Evolutionary conservation across 192 early-diverging fungal genomes (phyloP).

Genomic region (Spinellus fusiger): DNA sequence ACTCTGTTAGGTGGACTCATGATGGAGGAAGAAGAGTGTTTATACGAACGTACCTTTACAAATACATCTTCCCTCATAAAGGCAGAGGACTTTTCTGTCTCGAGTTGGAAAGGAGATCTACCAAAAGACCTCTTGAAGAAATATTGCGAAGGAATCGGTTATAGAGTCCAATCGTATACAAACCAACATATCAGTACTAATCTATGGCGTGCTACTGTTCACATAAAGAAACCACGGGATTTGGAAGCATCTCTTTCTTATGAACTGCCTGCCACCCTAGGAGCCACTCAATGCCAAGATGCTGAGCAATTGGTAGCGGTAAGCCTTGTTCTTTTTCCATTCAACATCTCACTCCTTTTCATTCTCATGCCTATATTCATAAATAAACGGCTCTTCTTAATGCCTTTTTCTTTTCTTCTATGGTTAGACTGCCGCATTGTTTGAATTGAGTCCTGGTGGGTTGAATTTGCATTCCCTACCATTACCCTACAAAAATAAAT

Average conservation of each 20-base stretch:
- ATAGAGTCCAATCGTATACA: neutral
- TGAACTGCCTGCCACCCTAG: neutral
- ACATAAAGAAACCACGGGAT: neutral
- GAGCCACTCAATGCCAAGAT: conserved; percentile 1
- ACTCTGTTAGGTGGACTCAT: no score
- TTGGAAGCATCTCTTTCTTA: neutral
- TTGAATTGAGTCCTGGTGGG: conserved; percentile 2
- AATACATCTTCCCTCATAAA: no score
- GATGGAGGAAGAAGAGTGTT: no score
- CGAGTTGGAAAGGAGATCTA: conserved; percentile 13
- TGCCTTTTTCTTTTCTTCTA: neutral
- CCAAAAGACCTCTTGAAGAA: conserved; percentile 16
- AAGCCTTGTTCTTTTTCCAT: neutral
- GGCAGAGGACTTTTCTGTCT: neutral
- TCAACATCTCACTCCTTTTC: neutral
- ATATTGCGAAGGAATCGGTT: conserved; percentile 4
- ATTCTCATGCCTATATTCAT: no score
- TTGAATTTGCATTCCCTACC: conserved; percentile 5
- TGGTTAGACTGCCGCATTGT: conserved; percentile 17
- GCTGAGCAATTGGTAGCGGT: conserved; percentile 24
- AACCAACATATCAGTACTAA: neutral
- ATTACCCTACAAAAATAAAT: conserved; percentile 12
- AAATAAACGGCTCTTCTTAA: neutral
- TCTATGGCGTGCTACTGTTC: conserved; percentile 7
- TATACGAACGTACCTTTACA: no score